Percentiles rank a stretch among this genome's conserved stretches.
Conservation (phyloP, 179 eudicot species). For the Amaranthus tricolor region DNA sequence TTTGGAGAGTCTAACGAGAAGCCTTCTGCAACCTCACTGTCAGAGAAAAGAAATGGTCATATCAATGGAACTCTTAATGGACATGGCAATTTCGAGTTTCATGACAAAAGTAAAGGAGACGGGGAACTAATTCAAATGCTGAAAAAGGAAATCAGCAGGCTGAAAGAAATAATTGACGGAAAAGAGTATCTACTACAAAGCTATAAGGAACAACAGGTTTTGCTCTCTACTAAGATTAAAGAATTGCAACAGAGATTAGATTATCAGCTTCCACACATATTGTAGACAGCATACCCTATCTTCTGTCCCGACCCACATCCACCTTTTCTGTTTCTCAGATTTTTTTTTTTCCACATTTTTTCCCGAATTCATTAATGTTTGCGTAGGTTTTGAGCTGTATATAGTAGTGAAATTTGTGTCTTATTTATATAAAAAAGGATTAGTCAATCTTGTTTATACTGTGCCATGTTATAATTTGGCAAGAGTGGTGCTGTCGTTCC, state of each 20-base stretch:
- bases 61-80: slow-evolving; percentile 52
- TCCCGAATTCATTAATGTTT: slow-evolving; percentile 13
- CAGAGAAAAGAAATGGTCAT: slow-evolving; percentile 57
- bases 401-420: slow-evolving; percentile 15
- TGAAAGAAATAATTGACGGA: slow-evolving; percentile 82
- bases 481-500: slow-evolving; percentile 6
- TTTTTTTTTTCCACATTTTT: slow-evolving; percentile 13
- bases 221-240: slow-evolving; percentile 71
- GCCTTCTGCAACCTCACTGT: slow-evolving; percentile 37
- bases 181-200: slow-evolving; percentile 75
- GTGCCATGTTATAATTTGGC: slow-evolving; percentile 19
- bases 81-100: slow-evolving; percentile 36
- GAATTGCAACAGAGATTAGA: slow-evolving; percentile 89
- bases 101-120: slow-evolving; percentile 44
- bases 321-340: background rate
- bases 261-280: slow-evolving; percentile 83
- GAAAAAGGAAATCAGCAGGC: slow-evolving; percentile 68
- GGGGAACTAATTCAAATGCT: slow-evolving; percentile 64
- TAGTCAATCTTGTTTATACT: slow-evolving; percentile 5
- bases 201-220: slow-evolving; percentile 86
- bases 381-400: slow-evolving; percentile 31
- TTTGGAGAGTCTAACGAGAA: slow-evolving; percentile 48
- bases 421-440: too few relatives aligned
- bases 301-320: background rate
- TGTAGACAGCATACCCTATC: slow-evolving; percentile 39